Evolutionary conservation across 495 filamentous ascomycete genomes (phyloP), one percentile per base, ranked within the genome.

Genomic region (Aspergillus leporis): DNA sequence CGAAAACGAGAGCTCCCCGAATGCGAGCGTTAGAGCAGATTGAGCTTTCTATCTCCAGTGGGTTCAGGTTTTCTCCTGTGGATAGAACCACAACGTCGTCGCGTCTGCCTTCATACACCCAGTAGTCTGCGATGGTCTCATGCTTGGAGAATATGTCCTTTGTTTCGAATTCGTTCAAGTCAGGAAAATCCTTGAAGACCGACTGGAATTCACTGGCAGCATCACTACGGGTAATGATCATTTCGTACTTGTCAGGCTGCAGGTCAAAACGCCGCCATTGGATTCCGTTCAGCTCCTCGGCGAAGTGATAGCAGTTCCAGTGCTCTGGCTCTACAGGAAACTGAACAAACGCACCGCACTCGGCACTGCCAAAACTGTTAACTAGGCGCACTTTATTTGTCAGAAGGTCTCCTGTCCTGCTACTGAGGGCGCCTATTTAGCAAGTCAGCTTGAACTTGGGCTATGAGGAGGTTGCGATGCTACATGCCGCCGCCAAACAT

Each of bases 1-100:
- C 85, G 9, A 81, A 72, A 1, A 87, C 77, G 1, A 87, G 25
- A 0, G 78, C 83, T 1, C 74, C 74, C 18, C 71, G 72, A 28
- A 87, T 66, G 12, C 66, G 58, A 0, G 81, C 72, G 51, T 82
- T 76, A 8, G 58, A 67, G 31, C 60, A 55, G 18, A 88, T 55
- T 3, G 61, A 68, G 8, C 65, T 59, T 60, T 88, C 85, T 19
- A 86, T 73, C 4, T 68, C 67, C 7, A 83, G 66, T 1, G 84
- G 83, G 59, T 86, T 85, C 5, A 85, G 64, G 66, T 86, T 88
- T 69, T 86, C 83, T 21, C 81, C 85, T 61, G 80, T 85, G 1
- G 78, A 81, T 56, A 87, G 78, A 12, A 86, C 83, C 31, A 87
- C 79, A 55, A 87, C 70, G 66, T 85, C 84, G 60, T 88, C 85